Base-by-base conservation (phyloP, 495 filamentous ascomycete genomes). In the Lasiosphaeris hirsuta region DNA sequence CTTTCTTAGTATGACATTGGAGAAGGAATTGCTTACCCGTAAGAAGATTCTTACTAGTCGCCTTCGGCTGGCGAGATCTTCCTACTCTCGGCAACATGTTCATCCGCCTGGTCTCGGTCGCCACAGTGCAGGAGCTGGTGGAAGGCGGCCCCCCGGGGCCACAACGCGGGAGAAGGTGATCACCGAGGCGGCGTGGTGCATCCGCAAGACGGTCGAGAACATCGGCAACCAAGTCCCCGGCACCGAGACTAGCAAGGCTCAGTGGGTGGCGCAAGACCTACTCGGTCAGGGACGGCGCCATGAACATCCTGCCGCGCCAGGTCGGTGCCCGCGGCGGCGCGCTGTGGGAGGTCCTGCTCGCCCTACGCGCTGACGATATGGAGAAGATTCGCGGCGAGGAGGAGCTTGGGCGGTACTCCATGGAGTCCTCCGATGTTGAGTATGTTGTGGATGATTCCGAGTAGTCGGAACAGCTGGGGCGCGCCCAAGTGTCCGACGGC, bases 21-120 rank as follows among this genome's bases (percentile, higher is more conserved):
- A 30, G 23, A 30, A n/a, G n/a, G 2, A 30, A 30, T 30, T 30
- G 23, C 23, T 30, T 30, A 30, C 23, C 23, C 23, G 23, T 30
- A 2, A 30, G 23, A 2, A 30, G 23, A 30, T 5, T 30, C 23
- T 30, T 2, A 5, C 23, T 2, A 2, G 23, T 30, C 23, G 5
- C 23, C 23, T 5, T 30, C 23, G 2, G 43, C 11, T 10, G 43
- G 11, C 10, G 1, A 19, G 7, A 4, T 23, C n/a, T 46, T 46
- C 43, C 18, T 46, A 15, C 15, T 23, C 23, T 59, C 2, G 56
- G 56, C 39, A 59, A 59, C 56, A 59, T 59, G 56, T 53, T 44
- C 8, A 9, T 40, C 13, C 34, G 35, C 11, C 19, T 39, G 14
- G 33, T 51, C 14, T 18, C 48, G n/a, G 15, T 17, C 6, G 11